phyloP scores from a whole-genome alignment of 2,329 filamentous ascomycete genomes.

The Paecilomyces formosus region DNA sequence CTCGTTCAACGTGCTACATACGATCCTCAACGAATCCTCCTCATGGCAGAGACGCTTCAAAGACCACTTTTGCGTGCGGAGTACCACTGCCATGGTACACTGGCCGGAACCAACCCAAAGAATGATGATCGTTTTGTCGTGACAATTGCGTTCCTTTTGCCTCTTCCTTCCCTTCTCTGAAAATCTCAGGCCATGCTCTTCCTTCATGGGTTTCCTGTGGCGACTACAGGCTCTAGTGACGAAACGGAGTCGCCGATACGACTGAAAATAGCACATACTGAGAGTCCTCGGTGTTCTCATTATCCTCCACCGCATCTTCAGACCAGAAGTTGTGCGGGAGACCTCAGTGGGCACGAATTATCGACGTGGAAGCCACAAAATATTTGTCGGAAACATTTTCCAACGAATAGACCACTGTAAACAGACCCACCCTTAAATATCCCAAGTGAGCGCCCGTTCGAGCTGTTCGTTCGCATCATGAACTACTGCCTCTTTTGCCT shows the following conservation, averaged over 20 bases:
- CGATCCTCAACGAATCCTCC: background rate
- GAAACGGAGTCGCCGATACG: background rate
- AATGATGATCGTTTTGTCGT: background rate
- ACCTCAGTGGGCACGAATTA: background rate
- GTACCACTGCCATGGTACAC: background rate
- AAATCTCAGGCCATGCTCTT: background rate
- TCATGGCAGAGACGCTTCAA: background rate
- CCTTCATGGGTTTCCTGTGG: background rate
- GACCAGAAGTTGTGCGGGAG: background rate
- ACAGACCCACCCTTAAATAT: background rate
- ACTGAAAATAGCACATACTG: background rate
- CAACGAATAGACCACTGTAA: background rate
- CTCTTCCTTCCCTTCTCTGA: background rate
- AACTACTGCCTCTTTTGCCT: background rate
- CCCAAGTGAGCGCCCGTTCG: background rate
- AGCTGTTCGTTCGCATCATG: background rate
- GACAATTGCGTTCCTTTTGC: background rate
- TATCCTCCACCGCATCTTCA: background rate
- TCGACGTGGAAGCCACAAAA: background rate
- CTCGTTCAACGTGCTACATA: background rate
- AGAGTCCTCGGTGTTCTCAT: background rate
- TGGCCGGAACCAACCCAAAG: background rate
- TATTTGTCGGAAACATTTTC: background rate
- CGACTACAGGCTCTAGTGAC: background rate
- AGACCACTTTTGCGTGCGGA: background rate